Percentiles rank a stretch among this genome's conserved stretches.
Conservation (phyloP, 495 filamentous ascomycete genomes). For the Elasticomyces elasticus region DNA sequence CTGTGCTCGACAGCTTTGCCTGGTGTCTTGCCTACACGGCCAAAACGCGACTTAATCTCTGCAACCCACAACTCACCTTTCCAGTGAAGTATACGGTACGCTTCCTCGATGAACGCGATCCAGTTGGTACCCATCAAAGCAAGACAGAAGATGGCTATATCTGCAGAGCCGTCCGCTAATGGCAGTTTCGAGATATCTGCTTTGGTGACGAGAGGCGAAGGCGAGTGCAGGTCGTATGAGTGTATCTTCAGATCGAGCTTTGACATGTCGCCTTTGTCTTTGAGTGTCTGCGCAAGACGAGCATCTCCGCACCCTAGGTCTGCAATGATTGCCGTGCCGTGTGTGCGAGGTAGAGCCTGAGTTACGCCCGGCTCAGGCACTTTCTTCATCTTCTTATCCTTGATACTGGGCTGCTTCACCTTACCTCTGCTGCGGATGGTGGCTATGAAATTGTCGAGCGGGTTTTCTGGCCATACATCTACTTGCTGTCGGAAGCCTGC, state of each 20-base stretch:
- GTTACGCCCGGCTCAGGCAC: background rate
- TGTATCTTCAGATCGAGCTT: conserved; percentile 58
- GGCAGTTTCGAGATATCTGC: conserved; percentile 83
- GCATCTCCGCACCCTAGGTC: conserved; percentile 81
- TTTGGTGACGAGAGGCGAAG: conserved; percentile 57
- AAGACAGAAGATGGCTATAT: conserved; percentile 86
- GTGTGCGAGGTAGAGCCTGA: conserved; percentile 18
- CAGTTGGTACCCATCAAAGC: conserved; percentile 99
- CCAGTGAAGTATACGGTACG: conserved; percentile 79
- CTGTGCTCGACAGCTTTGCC: conserved; percentile 52
- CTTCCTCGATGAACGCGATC: conserved; percentile 89
- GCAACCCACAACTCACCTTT: conserved; percentile 93
- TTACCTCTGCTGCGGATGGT: conserved; percentile 51
- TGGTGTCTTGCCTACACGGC: conserved; percentile 44
- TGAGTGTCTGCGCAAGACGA: conserved; percentile 51
- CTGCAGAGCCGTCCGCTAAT: conserved; percentile 56
- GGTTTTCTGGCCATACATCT: conserved; percentile 89
- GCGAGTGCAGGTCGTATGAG: conserved; percentile 49
- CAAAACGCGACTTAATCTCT: conserved; percentile 90
- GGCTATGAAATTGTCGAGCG: conserved; percentile 70
- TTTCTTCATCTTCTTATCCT: conserved; percentile 12
- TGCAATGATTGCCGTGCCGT: conserved; percentile 62
- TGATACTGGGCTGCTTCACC: conserved; percentile 29
- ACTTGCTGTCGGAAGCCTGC: conserved; percentile 91
- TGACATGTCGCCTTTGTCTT: conserved; percentile 38